These are phyloP conservation scores for Akebia trifoliata DNA, from an alignment of 164 flowering plant species.

Conservation along the genomic window DNA sequence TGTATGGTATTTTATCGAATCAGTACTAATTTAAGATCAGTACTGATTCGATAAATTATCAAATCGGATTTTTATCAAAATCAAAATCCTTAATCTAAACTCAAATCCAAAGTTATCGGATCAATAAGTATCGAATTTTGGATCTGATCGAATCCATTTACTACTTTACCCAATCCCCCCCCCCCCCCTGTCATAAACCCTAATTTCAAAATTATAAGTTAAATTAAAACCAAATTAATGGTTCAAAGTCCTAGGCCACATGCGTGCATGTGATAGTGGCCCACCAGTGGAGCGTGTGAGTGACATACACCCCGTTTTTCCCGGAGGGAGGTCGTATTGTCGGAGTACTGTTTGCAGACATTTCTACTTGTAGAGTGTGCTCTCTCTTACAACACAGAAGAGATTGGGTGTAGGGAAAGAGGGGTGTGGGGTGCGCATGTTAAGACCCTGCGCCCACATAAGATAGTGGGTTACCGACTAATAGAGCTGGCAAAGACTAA, in stretches of 20 bases:
- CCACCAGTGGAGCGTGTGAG: conserved; percentile 28
- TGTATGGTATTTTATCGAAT: too few relatives aligned
- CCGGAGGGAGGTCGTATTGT: conserved; percentile 40
- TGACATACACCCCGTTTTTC: conserved; percentile 41
- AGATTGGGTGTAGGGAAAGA: not conserved
- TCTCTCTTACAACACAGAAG: not conserved
- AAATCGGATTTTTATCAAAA: too few relatives aligned
- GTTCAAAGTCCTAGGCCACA: conserved; percentile 23
- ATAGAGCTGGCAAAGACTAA: not conserved
- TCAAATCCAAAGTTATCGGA: too few relatives aligned
- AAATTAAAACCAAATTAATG: conserved; percentile 5
- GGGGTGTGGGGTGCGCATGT: not conserved
- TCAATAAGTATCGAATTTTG: too few relatives aligned
- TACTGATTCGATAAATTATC: too few relatives aligned
- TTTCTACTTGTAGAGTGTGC: conserved; percentile 3
- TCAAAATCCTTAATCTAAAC: too few relatives aligned
- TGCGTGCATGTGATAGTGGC: conserved; percentile 49
- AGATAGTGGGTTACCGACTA: not conserved
- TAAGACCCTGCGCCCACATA: not conserved
- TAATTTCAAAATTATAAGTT: not conserved
- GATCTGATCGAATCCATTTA: too few relatives aligned
- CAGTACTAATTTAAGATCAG: too few relatives aligned
- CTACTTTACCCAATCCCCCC: too few relatives aligned
- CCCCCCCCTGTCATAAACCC: too few relatives aligned
- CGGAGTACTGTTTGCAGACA: conserved; percentile 1